Percentiles rank a stretch among this genome's conserved stretches.
These are phyloP conservation scores for Chalciporus chontae DNA, from an alignment of 768 basidiomycete genomes.

Conservation along the genomic window DNA sequence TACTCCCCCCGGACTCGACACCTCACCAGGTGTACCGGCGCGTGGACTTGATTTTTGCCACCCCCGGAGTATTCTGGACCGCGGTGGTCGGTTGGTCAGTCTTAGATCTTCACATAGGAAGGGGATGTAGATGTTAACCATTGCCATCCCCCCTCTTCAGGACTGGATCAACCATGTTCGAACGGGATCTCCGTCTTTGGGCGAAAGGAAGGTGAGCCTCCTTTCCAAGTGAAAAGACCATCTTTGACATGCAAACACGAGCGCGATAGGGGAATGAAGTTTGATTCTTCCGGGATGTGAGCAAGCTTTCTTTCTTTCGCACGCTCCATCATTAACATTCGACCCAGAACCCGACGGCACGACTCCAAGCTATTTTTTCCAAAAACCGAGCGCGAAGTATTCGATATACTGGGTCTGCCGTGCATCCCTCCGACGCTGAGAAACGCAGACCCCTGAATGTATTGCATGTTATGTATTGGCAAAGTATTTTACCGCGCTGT, in stretches of 20 bases:
- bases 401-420: slow-evolving; percentile 62
- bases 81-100: slow-evolving; percentile 84
- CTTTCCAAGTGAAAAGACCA: too few species aligned
- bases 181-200: slow-evolving; percentile 77
- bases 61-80: slow-evolving; percentile 78
- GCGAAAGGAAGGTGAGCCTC: slow-evolving; percentile 57
- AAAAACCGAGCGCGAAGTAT: slow-evolving; percentile 67
- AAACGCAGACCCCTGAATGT: slow-evolving; percentile 59
- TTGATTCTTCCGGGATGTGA: slow-evolving; percentile 80
- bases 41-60: slow-evolving; percentile 81
- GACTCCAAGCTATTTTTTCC: slow-evolving; percentile 62
- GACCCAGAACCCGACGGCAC: slow-evolving; percentile 46
- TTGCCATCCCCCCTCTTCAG: slow-evolving; percentile 31
- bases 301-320: slow-evolving; percentile 16
- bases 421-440: slow-evolving; percentile 70
- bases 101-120: background rate
- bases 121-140: background rate
- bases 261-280: slow-evolving; percentile 63
- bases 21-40: slow-evolving; percentile 53
- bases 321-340: background rate
- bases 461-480: background rate
- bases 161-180: slow-evolving; percentile 89
- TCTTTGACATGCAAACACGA: slow-evolving; percentile 2
- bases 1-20: slow-evolving; percentile 43
- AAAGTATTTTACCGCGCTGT: background rate